Percentiles rank a stretch among this genome's conserved stretches.
Conservation (phyloP, 441 rosid genomes). For the Erodium chrysanthum region DNA sequence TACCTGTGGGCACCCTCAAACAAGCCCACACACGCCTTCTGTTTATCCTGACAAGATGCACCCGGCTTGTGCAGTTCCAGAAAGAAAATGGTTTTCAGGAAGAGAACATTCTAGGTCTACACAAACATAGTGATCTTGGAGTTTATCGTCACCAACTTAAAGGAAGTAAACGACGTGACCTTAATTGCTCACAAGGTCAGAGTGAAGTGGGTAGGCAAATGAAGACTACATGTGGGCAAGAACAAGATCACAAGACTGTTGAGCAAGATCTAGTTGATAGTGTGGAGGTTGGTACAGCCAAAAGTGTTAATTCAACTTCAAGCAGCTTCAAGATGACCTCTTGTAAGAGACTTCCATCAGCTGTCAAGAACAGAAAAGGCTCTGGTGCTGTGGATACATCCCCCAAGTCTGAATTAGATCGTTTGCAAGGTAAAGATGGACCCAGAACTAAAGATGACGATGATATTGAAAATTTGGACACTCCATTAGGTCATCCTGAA, state of each 20-base stretch:
- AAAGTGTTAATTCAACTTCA: constrained; percentile 61
- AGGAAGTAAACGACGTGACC: constrained; percentile 47
- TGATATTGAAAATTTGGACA: constrained; percentile 34
- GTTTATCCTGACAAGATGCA: constrained; percentile 88
- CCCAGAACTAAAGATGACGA: constrained; percentile 36
- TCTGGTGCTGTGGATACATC: constrained; percentile 34
- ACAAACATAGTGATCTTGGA: constrained; percentile 88
- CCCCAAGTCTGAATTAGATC: constrained; percentile 41
- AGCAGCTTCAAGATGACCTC: constrained; percentile 86
- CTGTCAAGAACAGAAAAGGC: constrained; percentile 50
- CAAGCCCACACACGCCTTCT: constrained; percentile 91
- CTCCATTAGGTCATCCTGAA: constrained; percentile 41
- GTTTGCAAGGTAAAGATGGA: constrained; percentile 29
- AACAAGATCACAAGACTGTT: constrained; percentile 22
- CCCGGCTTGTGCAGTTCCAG: constrained; percentile 91
- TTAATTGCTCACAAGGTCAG: constrained; percentile 34
- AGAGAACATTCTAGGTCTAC: constrained; percentile 65
- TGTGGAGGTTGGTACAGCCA: constrained; percentile 54
- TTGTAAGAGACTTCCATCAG: constrained; percentile 90
- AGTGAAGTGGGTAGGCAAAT: constrained; percentile 35
- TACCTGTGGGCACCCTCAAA: constrained; percentile 78
- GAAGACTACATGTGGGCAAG: constrained; percentile 30
- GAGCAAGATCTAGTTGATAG: constrained; percentile 29
- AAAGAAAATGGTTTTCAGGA: constrained; percentile 84
- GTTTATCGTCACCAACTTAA: constrained; percentile 69